Base-by-base conservation (phyloP, 2,329 filamentous ascomycete species). In the Trichoderma afroharzianum region DNA sequence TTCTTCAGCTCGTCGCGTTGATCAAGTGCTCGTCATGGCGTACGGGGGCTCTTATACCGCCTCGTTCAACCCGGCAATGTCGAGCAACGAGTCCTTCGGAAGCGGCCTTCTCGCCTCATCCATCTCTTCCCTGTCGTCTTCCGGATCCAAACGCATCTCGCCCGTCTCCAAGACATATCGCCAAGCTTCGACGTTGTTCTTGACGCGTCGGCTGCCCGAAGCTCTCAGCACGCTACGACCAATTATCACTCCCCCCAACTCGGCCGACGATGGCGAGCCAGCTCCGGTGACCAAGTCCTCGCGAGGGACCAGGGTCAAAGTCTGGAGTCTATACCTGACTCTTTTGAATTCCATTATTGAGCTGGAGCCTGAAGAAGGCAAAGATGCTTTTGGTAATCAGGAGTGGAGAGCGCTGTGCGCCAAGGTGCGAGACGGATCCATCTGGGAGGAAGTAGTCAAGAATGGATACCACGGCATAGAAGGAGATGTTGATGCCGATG, bases 241-340 rank as follows among this genome's bases (percentile, higher is more conserved):
- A 9, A 87, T 98, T 73, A 92, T 99, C 78, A 91, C 88, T 1
- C 87, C 90, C 8, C 79, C 83, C 74, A 82, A 83, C 33, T 82
- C 85, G 71, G 82, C 83, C 24, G 83, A 86, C 63, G 81, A 84
- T 80, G 82, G 83, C 36, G 86, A 90, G 71, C 84, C 88, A 32
- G 92, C 94, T 32, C 93, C 94, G 5, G 90, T 98, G 68, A 91
- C 93, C 68, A 89, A 87, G 74, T 94, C 94, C 68, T 95, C 93
- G 55, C 90, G 92, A 75, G 92, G 91, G 36, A 96, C 93, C 71
- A 87, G 95, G 75, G 92, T 97, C 81, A 99, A 98, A 82, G 92
- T 98, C 74, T 99, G 96, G 96, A 97, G 94, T 81, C 87, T 99
- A 77, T 99, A 98, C 80, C 88, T 98, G 75, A 97, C 95, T 21